These are phyloP conservation scores for Uronychia binucleata DNA, from an alignment of 73 alveolate species.

Conservation along the genomic window DNA sequence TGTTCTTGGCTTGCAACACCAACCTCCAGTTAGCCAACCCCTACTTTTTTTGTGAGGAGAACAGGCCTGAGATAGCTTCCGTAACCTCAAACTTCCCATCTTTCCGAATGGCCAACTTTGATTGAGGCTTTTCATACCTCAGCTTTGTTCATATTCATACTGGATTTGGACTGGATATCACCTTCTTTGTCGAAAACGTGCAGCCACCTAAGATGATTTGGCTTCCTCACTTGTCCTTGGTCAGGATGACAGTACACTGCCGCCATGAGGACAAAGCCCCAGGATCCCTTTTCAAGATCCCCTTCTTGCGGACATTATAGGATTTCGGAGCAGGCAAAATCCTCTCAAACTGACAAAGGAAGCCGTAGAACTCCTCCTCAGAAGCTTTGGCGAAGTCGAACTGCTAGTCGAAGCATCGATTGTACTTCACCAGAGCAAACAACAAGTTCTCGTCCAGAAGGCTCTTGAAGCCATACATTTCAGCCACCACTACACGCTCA, in stretches of 20 bases:
- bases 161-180: constrained; percentile 6
- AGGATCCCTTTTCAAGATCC: constrained; percentile 24
- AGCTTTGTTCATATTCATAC: constrained; percentile 4
- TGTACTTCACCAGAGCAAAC: neutral
- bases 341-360: neutral
- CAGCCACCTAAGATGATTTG: neutral
- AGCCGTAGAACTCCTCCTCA: neutral
- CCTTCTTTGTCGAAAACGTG: neutral
- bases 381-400: neutral
- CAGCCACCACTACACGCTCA: neutral
- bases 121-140: neutral
- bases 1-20: neutral
- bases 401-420: neutral
- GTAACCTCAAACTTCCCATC: constrained; percentile 9
- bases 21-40: neutral
- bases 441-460: neutral
- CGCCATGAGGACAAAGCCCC: constrained; percentile 20
- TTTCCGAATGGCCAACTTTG: neutral
- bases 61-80: neutral
- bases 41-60: neutral
- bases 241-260: neutral
- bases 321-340: constrained; percentile 13
- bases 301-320: constrained; percentile 1
- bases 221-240: constrained; percentile 1
- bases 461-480: neutral